phyloP scores from a whole-genome alignment of 2,329 filamentous ascomycete genomes.

The Colletotrichum chlorophyti region DNA sequence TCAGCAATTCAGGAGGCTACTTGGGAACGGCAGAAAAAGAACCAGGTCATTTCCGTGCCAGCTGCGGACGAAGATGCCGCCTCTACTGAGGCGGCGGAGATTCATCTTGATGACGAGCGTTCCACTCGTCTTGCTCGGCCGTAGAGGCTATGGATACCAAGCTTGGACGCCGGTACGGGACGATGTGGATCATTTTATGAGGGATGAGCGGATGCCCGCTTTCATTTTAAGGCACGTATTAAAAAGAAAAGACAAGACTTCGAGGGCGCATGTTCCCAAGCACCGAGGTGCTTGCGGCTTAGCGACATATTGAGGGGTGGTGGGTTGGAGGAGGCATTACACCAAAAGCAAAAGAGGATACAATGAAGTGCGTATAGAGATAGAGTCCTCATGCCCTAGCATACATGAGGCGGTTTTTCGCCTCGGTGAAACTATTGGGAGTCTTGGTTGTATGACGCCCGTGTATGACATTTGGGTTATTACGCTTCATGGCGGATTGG shows the following conservation, averaged over 20 bases:
- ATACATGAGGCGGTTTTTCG: constrained; percentile 15
- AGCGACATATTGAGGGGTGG: background rate
- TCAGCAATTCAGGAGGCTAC: constrained; percentile 40
- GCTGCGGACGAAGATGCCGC: constrained; percentile 41
- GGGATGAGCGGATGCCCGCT: background rate
- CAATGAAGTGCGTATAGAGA: constrained; percentile 28
- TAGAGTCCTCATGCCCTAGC: constrained; percentile 27
- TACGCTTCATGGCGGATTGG: constrained; percentile 3
- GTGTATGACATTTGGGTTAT: constrained; percentile 22
- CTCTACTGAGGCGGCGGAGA: constrained; percentile 57
- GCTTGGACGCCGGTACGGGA: too few relatives aligned
- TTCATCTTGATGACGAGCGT: constrained; percentile 52
- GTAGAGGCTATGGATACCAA: too few relatives aligned
- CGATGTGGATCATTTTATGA: background rate
- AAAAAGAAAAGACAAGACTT: too few relatives aligned
- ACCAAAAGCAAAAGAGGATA: constrained; percentile 24
- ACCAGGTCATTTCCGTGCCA: constrained; percentile 47
- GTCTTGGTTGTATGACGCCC: constrained; percentile 22
- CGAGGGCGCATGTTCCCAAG: too few relatives aligned
- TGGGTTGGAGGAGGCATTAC: constrained; percentile 10
- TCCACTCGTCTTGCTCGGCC: constrained; percentile 28
- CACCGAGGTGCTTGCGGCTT: background rate
- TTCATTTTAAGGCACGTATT: too few relatives aligned
- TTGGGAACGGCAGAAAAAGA: constrained; percentile 42
- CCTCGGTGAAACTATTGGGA: constrained; percentile 15